phyloP scores from a whole-genome alignment of 306 rosid species.

The Myrica gale region DNA sequence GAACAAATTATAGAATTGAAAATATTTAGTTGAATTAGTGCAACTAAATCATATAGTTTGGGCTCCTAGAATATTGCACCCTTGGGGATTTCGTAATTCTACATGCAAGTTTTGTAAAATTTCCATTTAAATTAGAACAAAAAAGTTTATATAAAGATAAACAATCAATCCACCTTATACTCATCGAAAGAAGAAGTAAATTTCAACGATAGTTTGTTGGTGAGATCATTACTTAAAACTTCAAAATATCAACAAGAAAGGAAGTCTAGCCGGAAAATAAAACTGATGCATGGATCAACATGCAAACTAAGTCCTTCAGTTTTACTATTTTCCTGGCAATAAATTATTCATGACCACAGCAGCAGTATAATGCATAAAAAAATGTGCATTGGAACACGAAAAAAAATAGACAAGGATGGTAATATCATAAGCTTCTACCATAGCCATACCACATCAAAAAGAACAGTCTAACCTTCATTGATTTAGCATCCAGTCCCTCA shows the following conservation, averaged over 20 bases:
- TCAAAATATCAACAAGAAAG: neutral
- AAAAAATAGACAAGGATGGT: neutral
- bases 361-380: neutral
- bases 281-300: too few species aligned
- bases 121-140: neutral
- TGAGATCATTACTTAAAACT: neutral
- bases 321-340: neutral
- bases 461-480: constrained; percentile 44
- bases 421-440: constrained; percentile 7
- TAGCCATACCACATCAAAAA: neutral
- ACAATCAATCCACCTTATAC: neutral
- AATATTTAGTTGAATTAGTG: neutral
- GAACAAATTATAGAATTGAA: neutral
- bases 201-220: neutral
- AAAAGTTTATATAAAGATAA: neutral
- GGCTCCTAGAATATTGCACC: too few species aligned
- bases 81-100: neutral
- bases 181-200: too few species aligned
- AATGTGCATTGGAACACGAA: neutral
- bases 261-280: neutral
- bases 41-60: neutral
- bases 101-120: neutral
- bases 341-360: neutral
- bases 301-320: neutral
- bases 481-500: constrained; percentile 32